Evolutionary conservation across 2,329 filamentous ascomycete species (phyloP), one percentile per base, ranked within the genome.

Genomic region (Gaeumannomyces sp.): DNA sequence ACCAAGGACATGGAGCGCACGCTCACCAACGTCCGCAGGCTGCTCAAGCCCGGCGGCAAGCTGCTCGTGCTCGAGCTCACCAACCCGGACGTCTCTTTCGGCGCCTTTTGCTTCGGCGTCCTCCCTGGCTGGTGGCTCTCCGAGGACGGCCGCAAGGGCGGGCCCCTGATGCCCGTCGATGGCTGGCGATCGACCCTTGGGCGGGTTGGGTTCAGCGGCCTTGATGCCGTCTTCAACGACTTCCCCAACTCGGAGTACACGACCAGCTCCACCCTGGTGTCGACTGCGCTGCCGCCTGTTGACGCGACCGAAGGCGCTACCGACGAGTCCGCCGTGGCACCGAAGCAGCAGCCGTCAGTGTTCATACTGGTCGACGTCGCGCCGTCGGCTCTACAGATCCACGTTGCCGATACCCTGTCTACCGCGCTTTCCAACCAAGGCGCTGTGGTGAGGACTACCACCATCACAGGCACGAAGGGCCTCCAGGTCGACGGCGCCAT

Each of bases 11-110:
- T 77, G 61, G 60, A 72, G 59, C 28, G 71, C 33, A 72, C 74
- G 29, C 64, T 76, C 72, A 28, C 64, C 8, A 74, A 77, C 64
- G 71, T 75, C 4, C 72, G 76, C 29, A 69, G 67, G 16, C 67
- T 80, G 11, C 65, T 78, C 0, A 75, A 73, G 19, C 75, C 79
- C 0, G 77, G 75, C 4, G 80, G 80, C 0, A 75, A 76, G 60
- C 70, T 83, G 31, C 70, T 73, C 16, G 70, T 72, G 50, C 64
- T 75, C 59, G 69, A 66, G 45, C 28, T 65, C 6, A 64, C 59
- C 3, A 53, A 25, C 60, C 60, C 50, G 19, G 57, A 33, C 31
- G 19, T 53, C 7, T 53, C 57, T 0, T 50, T 45, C 29, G 31
- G 45, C 45, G 38, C 28, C 25, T 59, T 61, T 45, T 45, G 31